These are phyloP conservation scores for Ligustrum vulgare DNA, from an alignment of 257 asterid species.

Conservation along the genomic window DNA sequence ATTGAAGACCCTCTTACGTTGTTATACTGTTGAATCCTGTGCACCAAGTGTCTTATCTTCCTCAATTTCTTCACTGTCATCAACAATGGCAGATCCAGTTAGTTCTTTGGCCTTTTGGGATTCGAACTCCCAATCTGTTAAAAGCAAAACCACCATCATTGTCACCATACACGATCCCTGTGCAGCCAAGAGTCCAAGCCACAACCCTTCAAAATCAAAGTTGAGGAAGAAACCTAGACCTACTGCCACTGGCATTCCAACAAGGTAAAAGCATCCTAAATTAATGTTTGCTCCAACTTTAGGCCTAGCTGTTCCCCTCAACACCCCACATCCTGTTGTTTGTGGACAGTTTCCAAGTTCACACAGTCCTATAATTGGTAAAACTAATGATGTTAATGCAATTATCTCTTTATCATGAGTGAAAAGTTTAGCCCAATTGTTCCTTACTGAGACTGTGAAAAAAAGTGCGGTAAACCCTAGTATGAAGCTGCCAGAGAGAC, in stretches of 20 bases:
- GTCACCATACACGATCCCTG: constrained; percentile 71
- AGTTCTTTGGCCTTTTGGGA: constrained; percentile 53
- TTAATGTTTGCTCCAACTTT: constrained; percentile 81
- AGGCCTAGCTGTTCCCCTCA: constrained; percentile 87
- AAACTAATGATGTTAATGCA: constrained; percentile 52
- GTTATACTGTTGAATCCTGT: background rate
- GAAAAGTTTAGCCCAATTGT: constrained; percentile 70
- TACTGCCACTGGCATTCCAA: constrained; percentile 80
- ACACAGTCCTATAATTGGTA: constrained; percentile 79
- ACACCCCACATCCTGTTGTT: constrained; percentile 36
- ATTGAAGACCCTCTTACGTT: background rate
- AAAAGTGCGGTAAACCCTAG: constrained; percentile 56
- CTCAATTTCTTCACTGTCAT: constrained; percentile 22
- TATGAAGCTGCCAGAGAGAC: constrained; percentile 50
- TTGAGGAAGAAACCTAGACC: constrained; percentile 52
- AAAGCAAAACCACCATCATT: constrained; percentile 55
- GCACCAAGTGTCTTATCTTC: background rate
- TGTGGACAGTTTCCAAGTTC: constrained; percentile 84
- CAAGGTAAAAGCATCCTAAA: constrained; percentile 70
- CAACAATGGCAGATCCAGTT: constrained; percentile 31
- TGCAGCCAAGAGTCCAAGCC: constrained; percentile 87
- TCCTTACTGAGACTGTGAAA: constrained; percentile 62
- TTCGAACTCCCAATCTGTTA: constrained; percentile 76
- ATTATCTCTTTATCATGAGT: constrained; percentile 59
- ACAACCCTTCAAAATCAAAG: constrained; percentile 67